Conservation (phyloP, 768 basidiomycete genomes). For the Naematelia aurantialba region DNA sequence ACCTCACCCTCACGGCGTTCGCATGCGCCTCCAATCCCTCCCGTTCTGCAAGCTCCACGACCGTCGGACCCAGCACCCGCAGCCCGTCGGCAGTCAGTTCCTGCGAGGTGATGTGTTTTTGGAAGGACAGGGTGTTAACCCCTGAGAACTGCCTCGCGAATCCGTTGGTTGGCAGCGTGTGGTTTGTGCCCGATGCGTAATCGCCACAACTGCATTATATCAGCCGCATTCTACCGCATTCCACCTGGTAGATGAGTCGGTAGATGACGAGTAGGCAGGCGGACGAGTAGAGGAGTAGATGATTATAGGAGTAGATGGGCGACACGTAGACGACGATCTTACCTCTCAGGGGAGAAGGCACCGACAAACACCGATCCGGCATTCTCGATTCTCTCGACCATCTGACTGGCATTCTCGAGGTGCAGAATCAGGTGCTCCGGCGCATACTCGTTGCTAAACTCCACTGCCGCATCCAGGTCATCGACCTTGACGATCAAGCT, state of each 20-base stretch:
- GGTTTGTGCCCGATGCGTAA: conserved; percentile 98
- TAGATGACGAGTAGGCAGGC: background rate
- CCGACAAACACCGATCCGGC: conserved; percentile 97
- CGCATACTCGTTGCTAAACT: conserved; percentile 94
- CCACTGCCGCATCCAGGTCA: conserved; percentile 69
- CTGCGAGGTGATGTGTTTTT: conserved; percentile 97
- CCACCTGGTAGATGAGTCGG: too few species aligned
- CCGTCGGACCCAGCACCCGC: conserved; percentile 73
- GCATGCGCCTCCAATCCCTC: conserved; percentile 94
- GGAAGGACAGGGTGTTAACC: conserved; percentile 94
- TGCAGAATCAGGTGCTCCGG: conserved; percentile 97
- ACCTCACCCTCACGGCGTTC: conserved; percentile 85
- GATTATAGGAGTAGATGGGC: background rate
- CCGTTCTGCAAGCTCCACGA: conserved; percentile 84
- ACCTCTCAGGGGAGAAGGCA: conserved; percentile 93
- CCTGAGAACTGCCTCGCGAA: conserved; percentile 98
- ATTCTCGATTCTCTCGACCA: conserved; percentile 70
- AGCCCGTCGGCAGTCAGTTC: conserved; percentile 79
- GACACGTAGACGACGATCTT: too few species aligned
- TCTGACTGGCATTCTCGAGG: conserved; percentile 64
- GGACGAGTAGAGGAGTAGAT: background rate
- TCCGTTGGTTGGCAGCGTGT: conserved; percentile 82
- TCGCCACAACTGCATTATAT: conserved; percentile 74
- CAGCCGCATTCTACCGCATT: too few species aligned
- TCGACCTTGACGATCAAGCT: conserved; percentile 77